Base-by-base conservation (phyloP, 176 grass and related monocot genomes). In the Eragrostis nindensis region DNA sequence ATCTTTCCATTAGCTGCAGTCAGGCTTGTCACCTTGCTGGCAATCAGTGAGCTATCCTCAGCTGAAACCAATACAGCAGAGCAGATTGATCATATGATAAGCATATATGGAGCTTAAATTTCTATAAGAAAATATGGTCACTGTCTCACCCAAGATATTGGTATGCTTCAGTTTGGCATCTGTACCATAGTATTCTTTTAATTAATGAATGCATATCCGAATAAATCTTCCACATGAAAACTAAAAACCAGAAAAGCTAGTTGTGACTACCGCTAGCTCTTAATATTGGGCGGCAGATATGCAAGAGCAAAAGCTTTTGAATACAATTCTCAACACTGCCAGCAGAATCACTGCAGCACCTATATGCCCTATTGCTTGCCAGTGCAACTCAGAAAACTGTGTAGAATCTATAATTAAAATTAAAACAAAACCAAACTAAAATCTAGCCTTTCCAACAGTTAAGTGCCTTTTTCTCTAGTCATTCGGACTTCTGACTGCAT, bases 1-100 rank as follows among this genome's bases (percentile, higher is more conserved):
- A 91, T 7, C 22, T 83, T 82, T 86, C 66, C 83, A 52, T 77
- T 88, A n/a, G 47, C 62, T 61, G 48, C 50, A 78, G 66, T 81
- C 77, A 77, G 52, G 24, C 55, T 68, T 17, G 25, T 8, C 66
- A 14, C 63, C 45, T 46, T 62, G 69, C 80, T 79, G 80, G 27
- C 80, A 70, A 17, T 43, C 14, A 75, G 63, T 7, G 72, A 75
- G 55, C 16, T 74, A 43, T 68, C 53, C 47, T 85, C 17, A 80
- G 55, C 91, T 94, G 78, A 74, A 82, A 77, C 43, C 18, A 73
- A 54, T n/a, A 68, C 25, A 74, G 65, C 10, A 64, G 3, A 48
- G 59, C 22, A 47, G 69, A 69, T 18, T 75, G 26, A 39, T 42
- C 76, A 79, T 50, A 36, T 70, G n/a, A 0, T 19, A 47, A 74